Conservation (phyloP, 164 flowering plant genomes). For the Vitis vinifera region ASM3070453v1 NC_081820.1:3876001-3876500, state of each 20-base stretch:
- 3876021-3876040: conserved; percentile 63
- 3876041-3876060: conserved; percentile 60
- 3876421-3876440: conserved; percentile 54
- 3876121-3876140: conserved; percentile 73
- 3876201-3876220: conserved; percentile 60
- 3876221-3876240: conserved; percentile 66
- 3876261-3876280: conserved; percentile 44
- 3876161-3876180: conserved; percentile 53
- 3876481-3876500: conserved; percentile 66
- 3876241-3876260: conserved; percentile 65
- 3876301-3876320: conserved; percentile 45
- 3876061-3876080: conserved; percentile 51
- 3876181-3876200: conserved; percentile 51
- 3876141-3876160: conserved; percentile 44
- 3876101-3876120: conserved; percentile 64
- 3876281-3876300: conserved; percentile 62
- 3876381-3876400: conserved; percentile 29
- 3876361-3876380: conserved; percentile 56
- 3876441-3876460: conserved; percentile 73
- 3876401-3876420: conserved; percentile 68
- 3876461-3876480: conserved; percentile 70
- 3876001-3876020: conserved; percentile 60
- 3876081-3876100: conserved; percentile 52
- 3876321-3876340: conserved; percentile 65
- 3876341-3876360: conserved; percentile 78